Base-by-base conservation (phyloP, 2,329 filamentous ascomycete genomes). In the Herpotrichia juniperi region DNA sequence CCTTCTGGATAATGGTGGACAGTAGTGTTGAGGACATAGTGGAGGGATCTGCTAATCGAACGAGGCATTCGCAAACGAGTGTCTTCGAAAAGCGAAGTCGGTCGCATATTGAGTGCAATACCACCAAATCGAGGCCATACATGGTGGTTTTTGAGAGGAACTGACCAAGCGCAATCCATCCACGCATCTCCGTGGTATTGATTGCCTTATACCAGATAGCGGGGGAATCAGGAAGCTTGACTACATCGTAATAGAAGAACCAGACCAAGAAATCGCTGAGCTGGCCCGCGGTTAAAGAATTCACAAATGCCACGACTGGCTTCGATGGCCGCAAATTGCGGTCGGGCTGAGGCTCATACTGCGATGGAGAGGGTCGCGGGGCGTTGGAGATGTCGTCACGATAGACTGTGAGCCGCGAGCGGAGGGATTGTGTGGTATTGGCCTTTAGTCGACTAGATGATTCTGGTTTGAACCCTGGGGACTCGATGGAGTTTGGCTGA, bases 171-270 rank as follows among this genome's bases (percentile, higher is more conserved):
- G 56, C 56, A 17, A 68, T 50, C 63, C 64, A 68, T 6, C 57
- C 62, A 28, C 54, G 59, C 56, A 65, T 59, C 12, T 65, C 54
- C 56, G 60, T 57, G 0, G 48, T 24, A 10, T 49, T 22, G 32
- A 63, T 56, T 1, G 8, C 12, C 2, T 46, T 40, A 44, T 61
- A 67, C 62, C 61, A 68, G 21, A 34, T 11, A 2, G 48, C 22
- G 3, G 61, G 59, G 6, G 51, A 46, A 2, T 59, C 54, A 19
- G 62, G 61, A 22, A 61, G 43, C 24, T 62, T 52, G 7, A 66
- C 60, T 17, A 62, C 22, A 26, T 68, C 65, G 37, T 63, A 56
- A 46, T 63, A 63, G 11, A 66, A 30, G 39, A 59, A 63, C 64
- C 61, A 67, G 10, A 51, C 34, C 10, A 67, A 28, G 42, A 69